These are phyloP conservation scores for Cercospora janseana DNA, from an alignment of 2,329 filamentous ascomycete species.

Conservation along the genomic window DNA sequence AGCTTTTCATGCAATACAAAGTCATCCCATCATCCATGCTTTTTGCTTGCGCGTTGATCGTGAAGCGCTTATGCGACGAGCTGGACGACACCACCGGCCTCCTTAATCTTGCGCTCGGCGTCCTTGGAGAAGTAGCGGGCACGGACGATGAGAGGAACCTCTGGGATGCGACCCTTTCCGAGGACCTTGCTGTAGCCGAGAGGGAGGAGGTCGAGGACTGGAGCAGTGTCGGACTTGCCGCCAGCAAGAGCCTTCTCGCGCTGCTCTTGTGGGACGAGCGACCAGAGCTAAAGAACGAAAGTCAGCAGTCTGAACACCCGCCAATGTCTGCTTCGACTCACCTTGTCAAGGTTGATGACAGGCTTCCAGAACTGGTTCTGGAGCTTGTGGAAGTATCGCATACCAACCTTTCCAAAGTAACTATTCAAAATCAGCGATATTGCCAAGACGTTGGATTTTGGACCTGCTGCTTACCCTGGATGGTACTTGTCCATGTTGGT, in stretches of 20 bases:
- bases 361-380: constrained; percentile 98
- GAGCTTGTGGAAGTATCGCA: constrained; percentile 83
- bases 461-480: constrained; percentile 56
- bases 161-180: constrained; percentile 93
- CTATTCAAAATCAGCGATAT: not conserved
- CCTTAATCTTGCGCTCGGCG: constrained; percentile 98
- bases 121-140: constrained; percentile 93
- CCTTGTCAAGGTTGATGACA: constrained; percentile 98
- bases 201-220: constrained; percentile 94
- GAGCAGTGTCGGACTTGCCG: constrained; percentile 89
- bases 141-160: constrained; percentile 90
- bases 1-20: constrained; percentile 19
- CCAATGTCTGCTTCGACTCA: constrained; percentile 40
- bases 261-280: constrained; percentile 87
- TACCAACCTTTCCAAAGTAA: constrained; percentile 70
- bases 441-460: not conserved
- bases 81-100: constrained; percentile 93
- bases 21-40: constrained; percentile 17
- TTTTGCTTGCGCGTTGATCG: constrained; percentile 4
- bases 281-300: constrained; percentile 68
- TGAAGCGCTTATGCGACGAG: constrained; percentile 72
- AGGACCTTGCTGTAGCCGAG: constrained; percentile 98
- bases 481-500: constrained; percentile 94
- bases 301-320: not conserved
- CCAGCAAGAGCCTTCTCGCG: constrained; percentile 86